phyloP scores from a whole-genome alignment of 2,329 filamentous ascomycete species.

The Colletotrichum lentis region DNA sequence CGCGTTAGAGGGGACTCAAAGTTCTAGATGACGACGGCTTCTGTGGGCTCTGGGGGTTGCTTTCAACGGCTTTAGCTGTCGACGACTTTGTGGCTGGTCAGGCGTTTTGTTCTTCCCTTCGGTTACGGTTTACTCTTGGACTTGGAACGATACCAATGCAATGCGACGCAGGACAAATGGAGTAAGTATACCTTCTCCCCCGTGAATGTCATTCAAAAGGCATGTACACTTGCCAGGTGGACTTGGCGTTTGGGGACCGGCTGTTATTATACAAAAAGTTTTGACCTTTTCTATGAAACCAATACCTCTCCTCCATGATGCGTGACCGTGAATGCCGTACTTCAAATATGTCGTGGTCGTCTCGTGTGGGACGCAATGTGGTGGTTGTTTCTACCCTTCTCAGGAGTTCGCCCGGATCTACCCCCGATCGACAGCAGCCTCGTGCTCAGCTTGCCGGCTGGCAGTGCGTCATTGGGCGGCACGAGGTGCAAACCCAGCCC shows the following conservation, averaged over 20 bases:
- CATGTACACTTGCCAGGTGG: slow-evolving; percentile 16
- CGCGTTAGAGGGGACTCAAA: slow-evolving; percentile 45
- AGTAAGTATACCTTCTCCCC: slow-evolving; percentile 40
- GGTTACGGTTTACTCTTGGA: slow-evolving; percentile 33
- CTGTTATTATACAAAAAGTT: slow-evolving; percentile 36
- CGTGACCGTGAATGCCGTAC: not conserved
- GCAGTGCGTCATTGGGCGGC: slow-evolving; percentile 32
- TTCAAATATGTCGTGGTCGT: not conserved
- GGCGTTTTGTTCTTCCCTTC: slow-evolving; percentile 35
- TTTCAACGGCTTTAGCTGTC: slow-evolving; percentile 27
- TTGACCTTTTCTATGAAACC: slow-evolving; percentile 11
- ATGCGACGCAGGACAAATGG: slow-evolving; percentile 27
- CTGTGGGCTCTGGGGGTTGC: slow-evolving; percentile 43
- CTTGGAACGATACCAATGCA: slow-evolving; percentile 36
- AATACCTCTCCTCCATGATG: slow-evolving; percentile 1
- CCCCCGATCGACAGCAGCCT: slow-evolving; percentile 49
- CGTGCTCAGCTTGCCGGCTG: slow-evolving; percentile 43
- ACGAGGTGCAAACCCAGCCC: slow-evolving; percentile 25
- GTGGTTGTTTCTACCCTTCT: not conserved
- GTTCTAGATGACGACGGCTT: slow-evolving; percentile 45
- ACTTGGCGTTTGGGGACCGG: slow-evolving; percentile 31
- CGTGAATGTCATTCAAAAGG: slow-evolving; percentile 32
- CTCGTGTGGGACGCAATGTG: not conserved
- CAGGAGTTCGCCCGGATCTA: slow-evolving; percentile 7
- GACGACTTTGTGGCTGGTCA: slow-evolving; percentile 25